Percentiles rank a stretch among this genome's conserved stretches.
These are phyloP conservation scores for Phytophthora sp. DNA, from an alignment of 352 stramenopile genomes.

Conservation along the genomic window DNA sequence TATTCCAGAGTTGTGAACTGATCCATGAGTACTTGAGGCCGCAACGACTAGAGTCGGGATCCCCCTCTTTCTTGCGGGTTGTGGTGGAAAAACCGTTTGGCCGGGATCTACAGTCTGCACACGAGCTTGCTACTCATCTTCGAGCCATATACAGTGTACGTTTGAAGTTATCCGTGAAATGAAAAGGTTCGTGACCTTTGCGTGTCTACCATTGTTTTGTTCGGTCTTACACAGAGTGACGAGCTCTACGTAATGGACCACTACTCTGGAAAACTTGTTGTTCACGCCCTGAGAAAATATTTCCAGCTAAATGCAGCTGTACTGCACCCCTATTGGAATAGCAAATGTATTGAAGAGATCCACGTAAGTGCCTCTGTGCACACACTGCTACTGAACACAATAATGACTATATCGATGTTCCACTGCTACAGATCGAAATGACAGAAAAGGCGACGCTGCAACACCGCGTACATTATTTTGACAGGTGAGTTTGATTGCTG, in stretches of 20 bases:
- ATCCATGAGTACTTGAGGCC: constrained; percentile 44
- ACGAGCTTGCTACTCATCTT: constrained; percentile 46
- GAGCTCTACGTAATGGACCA: constrained; percentile 90
- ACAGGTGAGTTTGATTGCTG: constrained; percentile 45
- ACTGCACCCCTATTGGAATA: constrained; percentile 42
- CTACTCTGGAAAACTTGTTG: constrained; percentile 80
- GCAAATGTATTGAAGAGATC: constrained; percentile 25
- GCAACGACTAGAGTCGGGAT: not conserved
- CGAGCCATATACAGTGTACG: constrained; percentile 42
- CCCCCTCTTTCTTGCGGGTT: constrained; percentile 57
- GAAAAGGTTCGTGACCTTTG: not conserved
- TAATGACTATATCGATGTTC: not conserved
- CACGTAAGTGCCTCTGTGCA: constrained; percentile 7
- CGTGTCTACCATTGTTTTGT: not conserved
- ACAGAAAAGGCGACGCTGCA: constrained; percentile 69
- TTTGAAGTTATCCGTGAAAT: not conserved
- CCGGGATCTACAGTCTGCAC: constrained; percentile 55
- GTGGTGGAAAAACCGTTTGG: constrained; percentile 88
- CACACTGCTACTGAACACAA: not conserved
- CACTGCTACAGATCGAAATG: constrained; percentile 60
- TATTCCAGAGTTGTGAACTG: constrained; percentile 33
- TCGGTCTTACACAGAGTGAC: constrained; percentile 39
- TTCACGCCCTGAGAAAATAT: constrained; percentile 63
- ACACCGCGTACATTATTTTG: constrained; percentile 69
- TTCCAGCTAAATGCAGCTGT: constrained; percentile 48